Evolutionary conservation across 2,329 filamentous ascomycete species (phyloP).

Genomic region (Chrysosporium keratinophilum): DNA sequence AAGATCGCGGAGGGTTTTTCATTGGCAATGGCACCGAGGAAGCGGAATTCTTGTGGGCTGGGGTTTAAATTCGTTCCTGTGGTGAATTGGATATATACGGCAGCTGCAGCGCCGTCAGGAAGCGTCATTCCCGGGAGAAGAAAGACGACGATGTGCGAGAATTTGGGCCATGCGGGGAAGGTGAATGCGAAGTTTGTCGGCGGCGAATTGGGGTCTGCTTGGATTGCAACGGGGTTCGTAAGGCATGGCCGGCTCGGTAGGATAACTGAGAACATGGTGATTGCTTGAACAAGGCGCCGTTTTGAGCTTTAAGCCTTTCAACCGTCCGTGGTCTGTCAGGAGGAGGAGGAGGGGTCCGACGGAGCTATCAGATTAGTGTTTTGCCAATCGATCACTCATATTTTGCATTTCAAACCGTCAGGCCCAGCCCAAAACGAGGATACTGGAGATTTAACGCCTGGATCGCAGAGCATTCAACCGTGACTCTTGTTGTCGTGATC

Average conservation of each 20-base stretch:
- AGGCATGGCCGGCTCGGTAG: conserved; percentile 51
- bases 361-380: conserved; percentile 3
- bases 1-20: conserved; percentile 91
- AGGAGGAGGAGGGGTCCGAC: neutral
- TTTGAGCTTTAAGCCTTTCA: neutral
- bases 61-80: conserved; percentile 32
- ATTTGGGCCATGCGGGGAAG: conserved; percentile 52
- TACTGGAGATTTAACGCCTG: neutral
- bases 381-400: neutral
- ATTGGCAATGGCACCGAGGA: conserved; percentile 79
- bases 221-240: conserved; percentile 43
- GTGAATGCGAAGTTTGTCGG: conserved; percentile 55
- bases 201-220: conserved; percentile 45
- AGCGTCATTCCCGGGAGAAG: conserved; percentile 67
- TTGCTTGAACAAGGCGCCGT: neutral
- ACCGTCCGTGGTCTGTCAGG: neutral
- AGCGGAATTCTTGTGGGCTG: conserved; percentile 51
- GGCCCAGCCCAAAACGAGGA: neutral
- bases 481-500: too few species aligned
- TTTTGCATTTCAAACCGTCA: neutral
- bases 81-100: conserved; percentile 76
- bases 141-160: conserved; percentile 76
- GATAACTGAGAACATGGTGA: conserved; percentile 50
- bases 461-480: too few species aligned
- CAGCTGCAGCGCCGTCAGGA: conserved; percentile 66